Base-by-base conservation (phyloP, 2,329 filamentous ascomycete species). In the Cadophora malorum region DNA sequence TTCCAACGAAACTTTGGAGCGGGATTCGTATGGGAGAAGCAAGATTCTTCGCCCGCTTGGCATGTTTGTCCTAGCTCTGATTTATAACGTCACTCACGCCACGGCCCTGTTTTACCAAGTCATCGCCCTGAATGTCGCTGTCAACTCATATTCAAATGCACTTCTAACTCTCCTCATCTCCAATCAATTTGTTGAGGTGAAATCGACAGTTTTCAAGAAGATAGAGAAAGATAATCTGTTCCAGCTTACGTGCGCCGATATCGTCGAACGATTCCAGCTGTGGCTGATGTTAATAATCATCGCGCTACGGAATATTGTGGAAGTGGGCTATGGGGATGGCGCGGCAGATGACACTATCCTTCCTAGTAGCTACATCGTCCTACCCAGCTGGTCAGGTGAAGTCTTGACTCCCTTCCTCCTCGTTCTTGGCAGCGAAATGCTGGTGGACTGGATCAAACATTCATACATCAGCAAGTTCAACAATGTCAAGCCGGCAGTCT, bases 381-480 rank as follows among this genome's bases (percentile, higher is more conserved):
- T 99, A 59, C 96, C 96, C 0, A 90, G 88, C 7, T 95, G 91
- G 90, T 91, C 91, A 0, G 93, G 92, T 10, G 94, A 97, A 77
- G 91, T 99, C 0, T 83, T 99, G 4, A 94, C 93, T 0, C 96
- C 96, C 0, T 99, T 99, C 74, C 81, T 99, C 14, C 89, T 99
- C 8, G 96, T 99, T 0, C 87, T 99, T 7, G 95, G 94, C 1
- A 97, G 94, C 70, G 96, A 99, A 80, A 97, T 97, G 90, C 82
- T 97, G 9, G 96, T 99, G 1, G 96, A 99, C 80, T 94, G 92
- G 87, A 87, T 97, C 79, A 99, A 99, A 79, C 96, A 99, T 77
- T 93, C 93, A 25, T 99, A 98, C 78, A 96, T 99, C 78, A 94
- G 90, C 78, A 99, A 99, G 78, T 99, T 99, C 83, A 99, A 99